These are phyloP conservation scores for Geotrichum reessii DNA, from an alignment of 1,139 yeast species.

Conservation along the genomic window DNA sequence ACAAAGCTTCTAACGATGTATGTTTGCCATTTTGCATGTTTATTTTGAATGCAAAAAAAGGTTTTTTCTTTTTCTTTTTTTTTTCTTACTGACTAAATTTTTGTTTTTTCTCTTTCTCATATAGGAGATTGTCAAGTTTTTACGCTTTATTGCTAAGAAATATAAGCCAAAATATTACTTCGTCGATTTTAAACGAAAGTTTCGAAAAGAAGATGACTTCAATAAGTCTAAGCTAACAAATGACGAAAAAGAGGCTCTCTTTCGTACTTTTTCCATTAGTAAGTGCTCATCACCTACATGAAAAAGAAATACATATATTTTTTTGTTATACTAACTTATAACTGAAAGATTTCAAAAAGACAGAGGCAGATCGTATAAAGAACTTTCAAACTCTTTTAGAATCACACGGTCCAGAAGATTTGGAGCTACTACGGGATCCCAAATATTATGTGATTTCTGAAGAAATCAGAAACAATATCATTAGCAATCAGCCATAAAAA, in stretches of 20 bases:
- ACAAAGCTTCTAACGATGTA: conserved; percentile 7
- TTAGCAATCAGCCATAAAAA: neutral
- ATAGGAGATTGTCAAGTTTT: conserved; percentile 31
- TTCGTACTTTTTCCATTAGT: conserved; percentile 33
- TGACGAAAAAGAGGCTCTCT: conserved; percentile 39
- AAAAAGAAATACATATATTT: neutral
- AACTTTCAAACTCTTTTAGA: conserved; percentile 1
- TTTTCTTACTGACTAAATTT: neutral
- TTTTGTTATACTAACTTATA: neutral
- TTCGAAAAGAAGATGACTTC: conserved; percentile 34
- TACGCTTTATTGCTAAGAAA: conserved; percentile 34
- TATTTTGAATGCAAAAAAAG: neutral
- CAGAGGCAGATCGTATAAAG: conserved; percentile 6
- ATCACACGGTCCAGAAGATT: neutral
- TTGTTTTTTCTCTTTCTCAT: neutral
- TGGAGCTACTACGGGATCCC: conserved; percentile 10
- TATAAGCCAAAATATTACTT: conserved; percentile 37
- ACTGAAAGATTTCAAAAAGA: conserved; percentile 11
- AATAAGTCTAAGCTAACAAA: conserved; percentile 34
- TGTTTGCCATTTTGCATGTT: neutral
- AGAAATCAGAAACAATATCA: neutral
- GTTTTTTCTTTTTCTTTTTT: too few relatives aligned
- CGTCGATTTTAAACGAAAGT: conserved; percentile 45
- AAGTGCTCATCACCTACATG: neutral
- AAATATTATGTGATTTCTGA: conserved; percentile 9